Percentiles rank a stretch among this genome's conserved stretches.
phyloP scores from a whole-genome alignment of 2,329 filamentous ascomycete genomes.

The Fusarium mangiferae region DNA sequence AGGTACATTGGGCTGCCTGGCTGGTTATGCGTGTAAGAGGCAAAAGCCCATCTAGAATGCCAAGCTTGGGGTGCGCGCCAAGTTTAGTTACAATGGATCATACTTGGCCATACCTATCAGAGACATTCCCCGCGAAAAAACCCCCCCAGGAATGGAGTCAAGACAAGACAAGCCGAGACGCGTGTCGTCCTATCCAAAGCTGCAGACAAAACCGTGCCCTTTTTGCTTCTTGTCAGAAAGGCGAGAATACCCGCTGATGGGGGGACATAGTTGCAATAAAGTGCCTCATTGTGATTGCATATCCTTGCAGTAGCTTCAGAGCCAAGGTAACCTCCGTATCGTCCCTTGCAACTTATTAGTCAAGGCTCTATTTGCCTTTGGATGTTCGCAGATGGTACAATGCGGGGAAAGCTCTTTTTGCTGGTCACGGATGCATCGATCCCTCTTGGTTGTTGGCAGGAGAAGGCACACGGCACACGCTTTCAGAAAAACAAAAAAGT shows the following conservation, averaged over 20 bases:
- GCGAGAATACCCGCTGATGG: conserved; percentile 1
- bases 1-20: background rate
- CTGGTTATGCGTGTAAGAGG: conserved; percentile 9
- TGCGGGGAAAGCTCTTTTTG: conserved; percentile 35
- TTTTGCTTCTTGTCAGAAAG: background rate
- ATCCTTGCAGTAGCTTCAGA: conserved; percentile 32
- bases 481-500: conserved; percentile 24
- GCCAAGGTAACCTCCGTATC: conserved; percentile 27
- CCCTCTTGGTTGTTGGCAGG: conserved; percentile 13
- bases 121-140: conserved; percentile 22
- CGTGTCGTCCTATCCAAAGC: conserved; percentile 19
- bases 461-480: conserved; percentile 30
- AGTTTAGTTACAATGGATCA: background rate
- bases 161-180: conserved; percentile 18
- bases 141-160: conserved; percentile 13
- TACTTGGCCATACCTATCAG: background rate
- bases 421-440: conserved; percentile 37
- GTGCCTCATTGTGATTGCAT: conserved; percentile 25
- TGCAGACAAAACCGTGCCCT: background rate
- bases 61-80: conserved; percentile 16
- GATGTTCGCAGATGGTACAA: conserved; percentile 23
- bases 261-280: background rate
- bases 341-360: conserved; percentile 27
- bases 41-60: conserved; percentile 16
- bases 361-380: conserved; percentile 5